Evolutionary conservation across 2,329 filamentous ascomycete species (phyloP).

Genomic region (Xylariaceae sp.): DNA sequence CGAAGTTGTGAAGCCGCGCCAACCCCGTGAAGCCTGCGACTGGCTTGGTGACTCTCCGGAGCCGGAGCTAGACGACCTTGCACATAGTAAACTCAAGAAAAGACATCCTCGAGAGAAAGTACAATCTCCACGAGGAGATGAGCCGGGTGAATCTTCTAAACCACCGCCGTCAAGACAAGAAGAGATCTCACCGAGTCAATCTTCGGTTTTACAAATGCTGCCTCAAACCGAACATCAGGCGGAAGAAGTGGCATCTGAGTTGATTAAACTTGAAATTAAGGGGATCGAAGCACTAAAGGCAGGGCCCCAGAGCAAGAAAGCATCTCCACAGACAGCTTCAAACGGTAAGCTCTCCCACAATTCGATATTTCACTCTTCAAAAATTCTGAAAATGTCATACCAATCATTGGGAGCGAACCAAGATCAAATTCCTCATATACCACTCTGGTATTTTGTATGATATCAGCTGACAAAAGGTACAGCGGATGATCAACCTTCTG

Average conservation of each 20-base stretch:
- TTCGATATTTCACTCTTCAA: not conserved
- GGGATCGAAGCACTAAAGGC: not conserved
- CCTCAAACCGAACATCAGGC: not conserved
- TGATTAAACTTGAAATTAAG: not conserved
- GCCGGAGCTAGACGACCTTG: not conserved
- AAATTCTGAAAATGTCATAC: too few relatives aligned
- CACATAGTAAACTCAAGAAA: not conserved
- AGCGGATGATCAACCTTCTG: slow-evolving; percentile 5
- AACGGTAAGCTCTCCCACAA: not conserved
- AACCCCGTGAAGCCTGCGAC: slow-evolving; percentile 11
- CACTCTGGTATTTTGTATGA: not conserved
- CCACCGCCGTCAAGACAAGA: not conserved
- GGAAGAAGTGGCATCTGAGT: not conserved
- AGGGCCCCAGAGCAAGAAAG: not conserved
- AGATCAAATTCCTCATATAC: too few relatives aligned
- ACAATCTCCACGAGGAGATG: slow-evolving; percentile 6
- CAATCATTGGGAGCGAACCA: too few relatives aligned
- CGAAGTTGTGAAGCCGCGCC: slow-evolving; percentile 2
- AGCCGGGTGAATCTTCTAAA: not conserved
- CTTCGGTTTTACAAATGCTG: not conserved
- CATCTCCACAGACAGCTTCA: not conserved
- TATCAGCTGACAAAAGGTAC: slow-evolving; percentile 1
- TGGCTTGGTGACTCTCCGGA: slow-evolving; percentile 22
- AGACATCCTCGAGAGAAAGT: not conserved
- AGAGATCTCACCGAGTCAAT: not conserved